Conservation (phyloP, 1,284 basidiomycete species). For the Laetiporus sulphureus region DNA sequence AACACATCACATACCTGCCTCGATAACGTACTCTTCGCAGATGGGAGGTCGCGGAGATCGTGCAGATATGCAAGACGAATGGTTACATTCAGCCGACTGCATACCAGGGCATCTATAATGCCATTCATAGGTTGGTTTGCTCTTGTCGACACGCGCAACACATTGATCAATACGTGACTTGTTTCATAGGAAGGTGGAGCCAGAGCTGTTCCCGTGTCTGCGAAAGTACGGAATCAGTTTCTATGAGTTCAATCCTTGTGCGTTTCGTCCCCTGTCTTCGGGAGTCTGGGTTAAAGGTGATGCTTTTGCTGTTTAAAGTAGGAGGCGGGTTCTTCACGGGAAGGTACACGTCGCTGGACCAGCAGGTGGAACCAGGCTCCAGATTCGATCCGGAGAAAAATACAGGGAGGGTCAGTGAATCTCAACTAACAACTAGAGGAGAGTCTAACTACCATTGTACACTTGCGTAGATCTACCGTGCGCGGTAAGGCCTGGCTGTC, state of each 20-base stretch:
- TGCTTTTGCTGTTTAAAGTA: conserved; percentile 20
- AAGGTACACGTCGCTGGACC: conserved; percentile 23
- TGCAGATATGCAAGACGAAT: conserved; percentile 46
- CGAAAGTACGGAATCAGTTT: conserved; percentile 57
- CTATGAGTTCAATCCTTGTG: conserved; percentile 49
- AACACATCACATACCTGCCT: not conserved
- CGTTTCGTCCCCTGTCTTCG: conserved; percentile 4
- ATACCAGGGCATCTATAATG: conserved; percentile 64
- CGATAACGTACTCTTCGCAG: conserved; percentile 13
- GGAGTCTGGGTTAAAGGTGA: not conserved
- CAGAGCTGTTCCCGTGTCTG: conserved; percentile 56
- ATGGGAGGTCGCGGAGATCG: conserved; percentile 62
- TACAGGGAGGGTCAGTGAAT: conserved; percentile 22
- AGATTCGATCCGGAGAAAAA: conserved; percentile 30
- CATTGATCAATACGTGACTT: not conserved
- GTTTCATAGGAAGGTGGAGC: conserved; percentile 38
- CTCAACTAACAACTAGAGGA: not conserved
- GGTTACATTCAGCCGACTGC: conserved; percentile 57
- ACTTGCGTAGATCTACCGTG: conserved; percentile 20
- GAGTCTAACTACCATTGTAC: not conserved
- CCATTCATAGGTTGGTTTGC: conserved; percentile 33
- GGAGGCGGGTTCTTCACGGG: conserved; percentile 35
- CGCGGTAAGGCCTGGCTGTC: conserved; percentile 10
- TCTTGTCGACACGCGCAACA: not conserved
- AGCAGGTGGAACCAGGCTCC: conserved; percentile 29